Evolutionary conservation across 164 flowering plant species (phyloP), one percentile per base, ranked within the genome.

Genomic region (Sedum album): DNA sequence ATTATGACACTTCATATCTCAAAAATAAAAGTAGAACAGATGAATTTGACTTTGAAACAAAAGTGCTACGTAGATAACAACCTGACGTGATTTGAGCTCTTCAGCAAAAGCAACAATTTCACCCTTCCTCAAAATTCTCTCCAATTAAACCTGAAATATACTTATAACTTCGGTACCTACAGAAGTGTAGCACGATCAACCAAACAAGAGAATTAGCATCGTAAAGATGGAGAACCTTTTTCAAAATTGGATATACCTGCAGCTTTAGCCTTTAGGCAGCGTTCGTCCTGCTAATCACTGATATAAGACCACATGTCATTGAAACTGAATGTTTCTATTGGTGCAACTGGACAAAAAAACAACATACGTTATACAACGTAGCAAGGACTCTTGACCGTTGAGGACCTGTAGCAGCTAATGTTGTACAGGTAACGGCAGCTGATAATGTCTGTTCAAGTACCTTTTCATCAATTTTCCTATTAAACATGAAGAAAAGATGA

Each of bases 101-200:
- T 94, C 91, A 21, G 97, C 79, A 83, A 92, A 94, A n/a, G 99
- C 96, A 84, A 90, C 97, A 76, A 94, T 94, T 79, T 94, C 99
- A 35, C 97, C 97, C 81, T 90, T 91, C 69, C 99, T 86, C 82
- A 94, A 82, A 62, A 94, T 94, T 70, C 99, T 94, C 80, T 94
- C 99, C 71, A 94, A 75, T 79, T 94, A 94, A 31, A 94, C 99
- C 97, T 94, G 78, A 21, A 20, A 74, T 73, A 49, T 38, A 39
- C 60, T 26, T 53, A 71, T 57, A 39, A 36, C 20, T 21, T 65
- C 11, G 46, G 6, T 36, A 65, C 26, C 5, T 36, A 38, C 11
- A 38, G 42, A 65, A 65, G 7, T 41, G 10, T 18, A 65, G n/a
- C 5, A 15, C 13, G 67, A n/a, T 65, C 67, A 20, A 35, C 23